Conservation (phyloP, 768 basidiomycete species). For the Leccinum uliginosum region DNA sequence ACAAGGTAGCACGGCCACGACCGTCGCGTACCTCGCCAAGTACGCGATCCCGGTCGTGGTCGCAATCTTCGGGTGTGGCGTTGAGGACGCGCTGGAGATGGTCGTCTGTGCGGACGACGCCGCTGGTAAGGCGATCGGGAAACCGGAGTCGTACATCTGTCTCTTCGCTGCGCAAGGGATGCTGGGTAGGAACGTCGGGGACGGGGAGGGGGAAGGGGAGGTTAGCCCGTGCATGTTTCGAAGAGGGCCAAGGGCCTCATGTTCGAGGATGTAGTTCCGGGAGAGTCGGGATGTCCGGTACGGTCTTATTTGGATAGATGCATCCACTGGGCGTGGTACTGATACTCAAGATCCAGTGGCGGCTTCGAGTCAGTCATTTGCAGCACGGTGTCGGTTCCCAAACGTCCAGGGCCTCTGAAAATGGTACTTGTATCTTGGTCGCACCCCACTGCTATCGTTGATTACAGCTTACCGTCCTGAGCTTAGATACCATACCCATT, state of each 20-base stretch:
- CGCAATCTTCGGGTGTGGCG: conserved; percentile 49
- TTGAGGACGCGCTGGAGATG: conserved; percentile 32
- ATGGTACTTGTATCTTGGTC: no score
- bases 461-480: no score
- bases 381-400: conserved; percentile 83
- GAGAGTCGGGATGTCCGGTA: conserved; percentile 84
- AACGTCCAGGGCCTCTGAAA: no score
- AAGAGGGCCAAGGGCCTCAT: conserved; percentile 66
- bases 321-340: no score
- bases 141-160: conserved; percentile 84
- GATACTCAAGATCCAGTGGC: conserved; percentile 41
- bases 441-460: no score
- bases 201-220: conserved; percentile 31
- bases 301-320: conserved; percentile 11
- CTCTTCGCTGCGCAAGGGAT: conserved; percentile 62
- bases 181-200: conserved; percentile 55
- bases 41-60: conserved; percentile 74
- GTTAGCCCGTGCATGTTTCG: conserved; percentile 33
- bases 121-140: conserved; percentile 51
- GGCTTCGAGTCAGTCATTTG: no score
- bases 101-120: conserved; percentile 73
- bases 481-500: no score
- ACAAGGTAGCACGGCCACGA: no score
- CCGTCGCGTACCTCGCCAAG: conserved; percentile 64
- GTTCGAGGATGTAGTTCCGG: conserved; percentile 78